Conservation (phyloP, 2,329 filamentous ascomycete genomes). For the Mycogone perniciosa region DNA sequence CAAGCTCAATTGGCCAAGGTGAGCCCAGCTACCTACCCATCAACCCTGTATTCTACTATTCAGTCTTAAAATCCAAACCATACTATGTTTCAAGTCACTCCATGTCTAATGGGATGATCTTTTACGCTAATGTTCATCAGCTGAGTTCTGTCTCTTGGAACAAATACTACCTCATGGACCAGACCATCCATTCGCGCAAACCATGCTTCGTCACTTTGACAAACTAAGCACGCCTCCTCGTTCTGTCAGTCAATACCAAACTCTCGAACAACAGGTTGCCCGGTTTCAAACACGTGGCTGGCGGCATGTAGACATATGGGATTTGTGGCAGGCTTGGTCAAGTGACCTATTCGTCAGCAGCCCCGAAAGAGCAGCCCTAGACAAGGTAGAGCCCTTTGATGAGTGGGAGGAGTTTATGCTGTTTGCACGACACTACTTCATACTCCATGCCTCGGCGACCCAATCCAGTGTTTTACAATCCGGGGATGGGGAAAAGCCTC, state of each 20-base stretch:
- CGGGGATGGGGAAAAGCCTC: no score
- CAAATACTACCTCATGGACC: conserved; percentile 75
- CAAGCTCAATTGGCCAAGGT: conserved; percentile 64
- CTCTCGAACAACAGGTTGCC: conserved; percentile 54
- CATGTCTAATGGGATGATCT: not conserved
- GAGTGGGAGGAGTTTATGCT: conserved; percentile 94
- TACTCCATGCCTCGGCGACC: conserved; percentile 53
- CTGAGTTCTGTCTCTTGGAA: conserved; percentile 80
- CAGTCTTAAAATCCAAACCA: not conserved
- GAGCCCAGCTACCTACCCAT: conserved; percentile 18
- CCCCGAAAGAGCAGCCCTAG: conserved; percentile 54
- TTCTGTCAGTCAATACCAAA: conserved; percentile 65
- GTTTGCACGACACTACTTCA: conserved; percentile 77
- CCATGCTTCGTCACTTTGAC: conserved; percentile 78
- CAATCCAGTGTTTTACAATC: not conserved
- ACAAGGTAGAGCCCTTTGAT: conserved; percentile 77
- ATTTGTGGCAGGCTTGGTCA: conserved; percentile 79
- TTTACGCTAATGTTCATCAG: conserved; percentile 30
- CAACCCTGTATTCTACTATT: no score
- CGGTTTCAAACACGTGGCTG: conserved; percentile 69
- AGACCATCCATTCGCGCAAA: conserved; percentile 75
- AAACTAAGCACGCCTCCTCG: conserved; percentile 75
- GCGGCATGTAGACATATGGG: conserved; percentile 54
- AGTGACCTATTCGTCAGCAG: conserved; percentile 58
- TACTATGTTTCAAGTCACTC: not conserved